These are phyloP conservation scores for Camelina sativa DNA, from an alignment of 345 rosid genomes.

Conservation along the genomic window DNA sequence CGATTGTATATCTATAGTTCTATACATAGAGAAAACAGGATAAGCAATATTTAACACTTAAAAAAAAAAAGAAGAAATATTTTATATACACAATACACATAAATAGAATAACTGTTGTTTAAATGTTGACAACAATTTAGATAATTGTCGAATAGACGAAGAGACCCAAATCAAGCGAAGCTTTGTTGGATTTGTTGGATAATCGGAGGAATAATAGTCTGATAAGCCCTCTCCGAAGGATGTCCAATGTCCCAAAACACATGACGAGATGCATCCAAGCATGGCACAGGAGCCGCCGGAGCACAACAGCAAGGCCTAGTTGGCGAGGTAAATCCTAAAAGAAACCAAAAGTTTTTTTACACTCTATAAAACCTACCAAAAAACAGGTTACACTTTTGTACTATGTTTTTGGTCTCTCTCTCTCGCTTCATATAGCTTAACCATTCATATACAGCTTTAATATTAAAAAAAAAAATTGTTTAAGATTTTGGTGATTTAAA, in stretches of 20 bases:
- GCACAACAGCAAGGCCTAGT: conserved; percentile 38
- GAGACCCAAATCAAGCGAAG: conserved; percentile 30
- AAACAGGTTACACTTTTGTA: neutral
- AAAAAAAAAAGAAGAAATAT: neutral
- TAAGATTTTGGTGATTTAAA: neutral
- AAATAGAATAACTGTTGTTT: neutral
- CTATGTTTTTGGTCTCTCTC: too few species aligned
- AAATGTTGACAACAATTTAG: neutral
- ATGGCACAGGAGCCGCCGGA: conserved; percentile 33
- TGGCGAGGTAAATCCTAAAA: conserved; percentile 34
- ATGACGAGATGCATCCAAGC: conserved; percentile 39
- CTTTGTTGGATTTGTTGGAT: conserved; percentile 43
- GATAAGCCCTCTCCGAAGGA: conserved; percentile 41
- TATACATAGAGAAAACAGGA: neutral
- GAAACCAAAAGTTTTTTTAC: neutral
- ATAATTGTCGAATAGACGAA: neutral
- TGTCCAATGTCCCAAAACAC: conserved; percentile 45
- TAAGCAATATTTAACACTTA: conserved; percentile 9
- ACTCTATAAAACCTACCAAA: neutral
- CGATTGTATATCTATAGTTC: too few species aligned
- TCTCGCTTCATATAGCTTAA: neutral
- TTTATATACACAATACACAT: neutral
- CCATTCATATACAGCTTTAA: neutral
- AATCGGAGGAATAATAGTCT: conserved; percentile 34
- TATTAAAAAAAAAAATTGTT: too few species aligned